phyloP scores from a whole-genome alignment of 2,329 filamentous ascomycete genomes.

The Trichophyton schoenleinii region DNA sequence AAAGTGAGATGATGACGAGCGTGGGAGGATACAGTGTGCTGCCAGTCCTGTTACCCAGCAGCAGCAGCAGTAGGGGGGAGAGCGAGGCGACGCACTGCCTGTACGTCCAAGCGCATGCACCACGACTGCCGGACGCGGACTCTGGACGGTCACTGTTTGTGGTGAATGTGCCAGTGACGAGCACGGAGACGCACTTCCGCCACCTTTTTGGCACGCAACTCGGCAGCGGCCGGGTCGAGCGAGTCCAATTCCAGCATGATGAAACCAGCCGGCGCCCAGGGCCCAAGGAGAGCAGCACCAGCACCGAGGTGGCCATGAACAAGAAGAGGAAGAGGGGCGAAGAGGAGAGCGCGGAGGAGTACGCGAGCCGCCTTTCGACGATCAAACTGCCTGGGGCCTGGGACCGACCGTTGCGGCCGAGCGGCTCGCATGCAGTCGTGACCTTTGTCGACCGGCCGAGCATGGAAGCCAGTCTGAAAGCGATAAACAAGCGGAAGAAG shows the following conservation, averaged over 20 bases:
- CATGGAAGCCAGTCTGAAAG: conserved; percentile 63
- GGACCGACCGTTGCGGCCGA: conserved; percentile 56
- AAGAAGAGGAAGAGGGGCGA: conserved; percentile 42
- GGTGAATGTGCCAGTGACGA: conserved; percentile 79
- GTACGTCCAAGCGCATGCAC: conserved; percentile 72
- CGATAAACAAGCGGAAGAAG: conserved; percentile 41
- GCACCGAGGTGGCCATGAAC: not conserved
- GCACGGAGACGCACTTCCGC: conserved; percentile 64
- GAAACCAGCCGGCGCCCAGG: conserved; percentile 6
- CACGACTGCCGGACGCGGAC: conserved; percentile 60
- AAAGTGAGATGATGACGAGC: conserved; percentile 16
- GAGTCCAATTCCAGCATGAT: conserved; percentile 56
- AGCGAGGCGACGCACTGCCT: conserved; percentile 61
- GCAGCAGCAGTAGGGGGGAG: conserved; percentile 40
- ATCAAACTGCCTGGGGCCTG: conserved; percentile 58
- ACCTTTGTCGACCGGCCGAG: conserved; percentile 73
- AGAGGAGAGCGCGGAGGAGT: conserved; percentile 32
- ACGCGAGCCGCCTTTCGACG: conserved; percentile 44
- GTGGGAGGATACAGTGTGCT: conserved; percentile 56
- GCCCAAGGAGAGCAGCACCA: conserved; percentile 11
- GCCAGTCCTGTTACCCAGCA: conserved; percentile 47
- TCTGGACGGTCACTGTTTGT: conserved; percentile 73
- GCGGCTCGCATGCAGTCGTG: conserved; percentile 68
- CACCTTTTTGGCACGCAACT: conserved; percentile 62
- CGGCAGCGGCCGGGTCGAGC: conserved; percentile 65